Conservation (phyloP, 306 rosid genomes). For the Hippophae tibetana region DNA sequence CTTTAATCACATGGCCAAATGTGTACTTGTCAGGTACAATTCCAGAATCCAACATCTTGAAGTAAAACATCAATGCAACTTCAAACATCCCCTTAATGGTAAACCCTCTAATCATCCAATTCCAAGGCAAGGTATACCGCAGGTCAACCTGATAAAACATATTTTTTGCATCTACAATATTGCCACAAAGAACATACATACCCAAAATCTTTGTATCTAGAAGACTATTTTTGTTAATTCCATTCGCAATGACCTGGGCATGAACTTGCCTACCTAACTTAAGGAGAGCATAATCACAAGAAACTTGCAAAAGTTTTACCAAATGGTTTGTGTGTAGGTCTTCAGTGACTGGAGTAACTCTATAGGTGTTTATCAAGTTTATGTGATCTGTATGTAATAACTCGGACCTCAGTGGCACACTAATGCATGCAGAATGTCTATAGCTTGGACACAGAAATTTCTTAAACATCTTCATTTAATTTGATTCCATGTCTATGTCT, state of each 20-base stretch:
- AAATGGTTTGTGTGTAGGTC: slow-evolving; percentile 21
- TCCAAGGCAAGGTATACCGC: slow-evolving; percentile 47
- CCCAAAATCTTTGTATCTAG: slow-evolving; percentile 41
- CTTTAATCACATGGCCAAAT: slow-evolving; percentile 56
- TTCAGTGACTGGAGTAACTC: neutral
- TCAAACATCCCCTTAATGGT: slow-evolving; percentile 42
- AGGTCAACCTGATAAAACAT: slow-evolving; percentile 39
- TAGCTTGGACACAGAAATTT: neutral
- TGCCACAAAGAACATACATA: slow-evolving; percentile 43
- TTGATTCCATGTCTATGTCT: too few relatives aligned
- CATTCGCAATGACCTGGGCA: slow-evolving; percentile 35
- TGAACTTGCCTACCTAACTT: slow-evolving; percentile 46
- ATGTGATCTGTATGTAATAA: neutral
- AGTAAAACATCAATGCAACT: slow-evolving; percentile 47
- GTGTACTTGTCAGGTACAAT: slow-evolving; percentile 63
- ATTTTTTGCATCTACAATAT: slow-evolving; percentile 36
- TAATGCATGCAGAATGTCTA: neutral
- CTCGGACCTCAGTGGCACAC: neutral
- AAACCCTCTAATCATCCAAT: slow-evolving; percentile 64
- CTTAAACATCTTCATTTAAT: neutral
- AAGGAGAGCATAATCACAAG: slow-evolving; percentile 27
- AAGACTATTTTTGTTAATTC: slow-evolving; percentile 16
- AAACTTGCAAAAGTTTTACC: slow-evolving; percentile 30
- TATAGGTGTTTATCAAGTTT: neutral
- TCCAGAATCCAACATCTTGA: slow-evolving; percentile 53